Evolutionary conservation across 1,139 yeast genomes (phyloP), one percentile per base, ranked within the genome.

Genomic region (Yamadazyma membranifaciens): DNA sequence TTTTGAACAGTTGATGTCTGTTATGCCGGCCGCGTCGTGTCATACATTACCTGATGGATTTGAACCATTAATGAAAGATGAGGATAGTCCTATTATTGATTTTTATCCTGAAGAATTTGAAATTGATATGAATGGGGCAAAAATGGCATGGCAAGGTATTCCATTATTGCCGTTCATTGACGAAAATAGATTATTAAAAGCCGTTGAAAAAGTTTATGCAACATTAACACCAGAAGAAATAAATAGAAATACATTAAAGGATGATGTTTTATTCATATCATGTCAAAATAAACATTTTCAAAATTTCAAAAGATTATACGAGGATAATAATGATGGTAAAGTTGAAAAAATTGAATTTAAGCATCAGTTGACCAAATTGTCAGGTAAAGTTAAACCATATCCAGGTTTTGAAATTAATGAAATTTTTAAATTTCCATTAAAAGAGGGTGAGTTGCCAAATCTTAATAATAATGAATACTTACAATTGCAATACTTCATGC

Each of bases 1-100:
- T 1, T 94, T 76, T 62, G 99, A 94, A 59, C 99, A 94, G 65
- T 77, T 94, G 54, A 91, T 94, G 97, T 85, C 96, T 54, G 98
- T 94, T 16, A 68, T 94, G 52, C 98, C 99, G 0, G 97, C 98
- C 1, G 96, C 95, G 2, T 87, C 96, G 1, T 87, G 89, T n/a
- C 96, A 88, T 56, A 84, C 86, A 4, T 69, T 94, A 32, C 99
- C 99, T 0, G 81, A 77, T 40, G 80, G 87, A 2, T 87, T 92
- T 63, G 75, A 94, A 44, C 83, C 85, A 1, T 67, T 94, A 51
- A 91, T 91, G 98, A 79, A 82, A 10, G 80, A 83, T 30, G 78
- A 83, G 0, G 79, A 80, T 38, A 87, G 96, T 43, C 95, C 86
- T 41, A 88, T 91, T 48, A 82, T 87, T 49, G 97, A 91, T 56